Base-by-base conservation (phyloP, 768 basidiomycete genomes). In the Chalciporus pseudorubinellus region DNA sequence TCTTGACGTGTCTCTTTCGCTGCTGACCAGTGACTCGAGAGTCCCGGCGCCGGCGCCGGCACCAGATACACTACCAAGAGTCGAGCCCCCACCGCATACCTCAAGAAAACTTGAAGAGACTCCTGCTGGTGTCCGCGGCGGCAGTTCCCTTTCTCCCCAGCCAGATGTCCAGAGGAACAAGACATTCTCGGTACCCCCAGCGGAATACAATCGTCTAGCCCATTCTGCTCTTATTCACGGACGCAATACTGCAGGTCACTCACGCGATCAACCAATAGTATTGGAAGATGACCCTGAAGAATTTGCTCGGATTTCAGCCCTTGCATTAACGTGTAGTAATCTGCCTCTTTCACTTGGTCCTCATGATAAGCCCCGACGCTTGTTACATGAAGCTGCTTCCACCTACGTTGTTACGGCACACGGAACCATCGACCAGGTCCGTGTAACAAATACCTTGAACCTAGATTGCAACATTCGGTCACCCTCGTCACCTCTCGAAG, bases 291-390 rank as follows among this genome's bases (percentile, higher is more conserved):
- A 36, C 5, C 20, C 33, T 18, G 31, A 41, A 14, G 13, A 44
- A 21, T 34, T 18, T 16, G 26, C 44, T n/a, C 16, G 18, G 14
- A 10, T 50, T 40, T 52, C 3, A 48, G 39, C 29, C 21, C 29
- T 53, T 20, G 39, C 47, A 13, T 20, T 38, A 22, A n/a, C 28
- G 5, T 39, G 44, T 34, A 46, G 41, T 18, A 55, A 28, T 20
- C 26, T 59, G 1, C 34, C 28, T 10, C 51, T 70, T 41, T 52
- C 58, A 8, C 62, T 65, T 12, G 64, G 69, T 6, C 50, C 64
- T 33, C 55, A 67, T 41, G 77, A 79, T 55, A 74, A 65, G 53
- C 64, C 73, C 34, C 76, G 76, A 22, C 70, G 74, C 28, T 39
- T 78, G 12, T 52, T 79, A 41, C 52, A 46, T 22, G 44, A 50